Conservation (phyloP, 2,329 filamentous ascomycete species). For the Nigrospora oryzae region DNA sequence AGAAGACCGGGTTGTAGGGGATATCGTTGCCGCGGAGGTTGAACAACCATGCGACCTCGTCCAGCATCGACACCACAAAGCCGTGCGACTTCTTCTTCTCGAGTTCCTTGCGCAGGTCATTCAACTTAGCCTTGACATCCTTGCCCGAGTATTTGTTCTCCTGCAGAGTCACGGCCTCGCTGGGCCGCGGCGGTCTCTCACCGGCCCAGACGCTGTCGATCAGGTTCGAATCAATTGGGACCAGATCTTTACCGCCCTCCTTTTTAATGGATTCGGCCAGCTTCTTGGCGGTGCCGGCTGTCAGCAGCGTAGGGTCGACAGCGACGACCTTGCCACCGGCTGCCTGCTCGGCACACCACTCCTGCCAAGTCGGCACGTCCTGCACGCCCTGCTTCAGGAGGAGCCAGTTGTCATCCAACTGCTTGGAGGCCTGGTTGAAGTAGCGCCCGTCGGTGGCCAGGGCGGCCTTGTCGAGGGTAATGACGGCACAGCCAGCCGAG, state of each 20-base stretch:
- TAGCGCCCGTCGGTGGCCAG: constrained; percentile 94
- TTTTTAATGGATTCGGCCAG: constrained; percentile 81
- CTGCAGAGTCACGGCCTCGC: constrained; percentile 67
- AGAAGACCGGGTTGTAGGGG: constrained; percentile 96
- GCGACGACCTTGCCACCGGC: constrained; percentile 80
- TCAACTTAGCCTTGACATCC: constrained; percentile 71
- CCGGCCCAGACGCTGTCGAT: constrained; percentile 85
- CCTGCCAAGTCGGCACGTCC: constrained; percentile 94
- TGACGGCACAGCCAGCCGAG: constrained; percentile 85
- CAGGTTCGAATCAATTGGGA: constrained; percentile 72
- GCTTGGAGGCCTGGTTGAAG: constrained; percentile 90
- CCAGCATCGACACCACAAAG: constrained; percentile 88
- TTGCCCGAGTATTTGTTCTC: constrained; percentile 72
- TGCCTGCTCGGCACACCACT: constrained; percentile 87
- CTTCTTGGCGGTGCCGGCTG: constrained; percentile 55
- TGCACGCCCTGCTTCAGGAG: constrained; percentile 88
- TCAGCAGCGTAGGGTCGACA: constrained; percentile 83
- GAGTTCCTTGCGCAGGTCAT: constrained; percentile 81
- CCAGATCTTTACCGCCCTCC: constrained; percentile 68
- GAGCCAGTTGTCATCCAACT: constrained; percentile 86
- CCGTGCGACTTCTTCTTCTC: constrained; percentile 82
- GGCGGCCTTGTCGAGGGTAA: constrained; percentile 79
- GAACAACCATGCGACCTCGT: constrained; percentile 98
- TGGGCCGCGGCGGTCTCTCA: constrained; percentile 64
- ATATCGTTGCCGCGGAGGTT: constrained; percentile 94